Evolutionary conservation across 2,329 filamentous ascomycete genomes (phyloP).

Genomic region (Lasiodiplodia sp.): DNA sequence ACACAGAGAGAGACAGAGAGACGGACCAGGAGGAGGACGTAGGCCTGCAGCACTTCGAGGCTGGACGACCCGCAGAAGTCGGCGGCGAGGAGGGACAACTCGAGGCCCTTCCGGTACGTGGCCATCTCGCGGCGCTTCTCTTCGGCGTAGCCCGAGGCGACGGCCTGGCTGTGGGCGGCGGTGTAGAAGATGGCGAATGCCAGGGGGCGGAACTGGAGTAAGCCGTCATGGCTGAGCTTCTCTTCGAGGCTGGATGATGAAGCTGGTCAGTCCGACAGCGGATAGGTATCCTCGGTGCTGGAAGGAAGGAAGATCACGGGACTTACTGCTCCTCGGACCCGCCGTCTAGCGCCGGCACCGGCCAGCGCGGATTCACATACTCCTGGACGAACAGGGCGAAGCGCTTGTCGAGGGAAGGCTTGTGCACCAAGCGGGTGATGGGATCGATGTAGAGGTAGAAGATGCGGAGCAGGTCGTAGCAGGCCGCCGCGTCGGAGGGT

Average conservation of each 20-base stretch:
- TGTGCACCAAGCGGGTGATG: not conserved
- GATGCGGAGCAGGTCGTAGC: not conserved
- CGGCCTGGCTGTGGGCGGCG: conserved; percentile 42
- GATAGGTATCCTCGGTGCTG: too few relatives aligned
- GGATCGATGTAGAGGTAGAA: conserved; percentile 3
- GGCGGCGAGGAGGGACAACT: conserved; percentile 44
- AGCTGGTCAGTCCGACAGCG: not conserved
- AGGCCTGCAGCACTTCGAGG: conserved; percentile 46
- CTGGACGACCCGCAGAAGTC: conserved; percentile 46
- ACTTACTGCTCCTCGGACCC: not conserved
- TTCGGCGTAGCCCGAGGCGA: conserved; percentile 41
- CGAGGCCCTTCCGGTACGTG: conserved; percentile 44
- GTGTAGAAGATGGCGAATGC: conserved; percentile 46
- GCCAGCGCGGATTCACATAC: not conserved
- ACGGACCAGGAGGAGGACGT: conserved; percentile 35
- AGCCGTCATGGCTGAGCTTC: not conserved
- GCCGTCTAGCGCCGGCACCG: too few relatives aligned
- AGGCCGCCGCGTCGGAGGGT: not conserved
- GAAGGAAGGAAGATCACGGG: not conserved
- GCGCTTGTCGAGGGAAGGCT: not conserved
- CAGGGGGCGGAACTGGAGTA: conserved; percentile 38
- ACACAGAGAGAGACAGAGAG: not conserved
- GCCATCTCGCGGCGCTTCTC: conserved; percentile 42
- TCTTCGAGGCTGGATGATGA: not conserved
- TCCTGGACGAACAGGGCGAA: not conserved